phyloP scores from a whole-genome alignment of 2,329 filamentous ascomycete species.

The Geosmithia flava region DNA sequence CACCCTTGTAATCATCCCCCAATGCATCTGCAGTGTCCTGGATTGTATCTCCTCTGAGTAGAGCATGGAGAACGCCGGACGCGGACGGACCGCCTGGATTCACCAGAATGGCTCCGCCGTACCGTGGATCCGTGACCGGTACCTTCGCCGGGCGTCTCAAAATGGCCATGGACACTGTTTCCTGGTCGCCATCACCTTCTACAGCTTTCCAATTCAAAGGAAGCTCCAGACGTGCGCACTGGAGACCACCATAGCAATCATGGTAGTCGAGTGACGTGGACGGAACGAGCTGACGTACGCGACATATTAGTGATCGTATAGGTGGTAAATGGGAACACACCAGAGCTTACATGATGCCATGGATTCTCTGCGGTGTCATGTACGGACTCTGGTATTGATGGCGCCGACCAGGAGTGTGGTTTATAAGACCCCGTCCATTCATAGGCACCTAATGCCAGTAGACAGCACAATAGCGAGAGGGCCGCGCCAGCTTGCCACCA shows the following conservation, averaged over 20 bases:
- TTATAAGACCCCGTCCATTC: too few relatives aligned
- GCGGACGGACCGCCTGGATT: background rate
- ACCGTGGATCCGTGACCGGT: background rate
- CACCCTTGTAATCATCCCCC: background rate
- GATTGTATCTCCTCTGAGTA: background rate
- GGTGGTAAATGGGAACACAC: background rate
- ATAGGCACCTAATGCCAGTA: too few relatives aligned
- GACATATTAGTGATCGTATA: background rate
- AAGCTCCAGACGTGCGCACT: constrained; percentile 28
- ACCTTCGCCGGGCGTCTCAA: constrained; percentile 12
- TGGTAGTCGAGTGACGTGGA: constrained; percentile 22
- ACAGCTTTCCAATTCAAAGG: constrained; percentile 25
- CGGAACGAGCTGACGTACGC: constrained; percentile 12
- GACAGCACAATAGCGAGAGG: too few relatives aligned
- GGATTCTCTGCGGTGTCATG: too few relatives aligned
- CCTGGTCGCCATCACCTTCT: background rate
- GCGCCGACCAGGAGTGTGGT: too few relatives aligned
- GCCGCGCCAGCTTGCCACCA: too few relatives aligned
- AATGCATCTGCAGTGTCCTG: background rate
- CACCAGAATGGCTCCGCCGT: background rate
- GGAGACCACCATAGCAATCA: constrained; percentile 22
- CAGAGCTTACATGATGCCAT: background rate
- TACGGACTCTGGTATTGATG: too few relatives aligned
- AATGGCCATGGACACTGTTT: background rate
- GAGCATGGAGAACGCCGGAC: background rate